phyloP scores from a whole-genome alignment of 148 eudicot genomes.

The Chenopodium berlandieri region DNA sequence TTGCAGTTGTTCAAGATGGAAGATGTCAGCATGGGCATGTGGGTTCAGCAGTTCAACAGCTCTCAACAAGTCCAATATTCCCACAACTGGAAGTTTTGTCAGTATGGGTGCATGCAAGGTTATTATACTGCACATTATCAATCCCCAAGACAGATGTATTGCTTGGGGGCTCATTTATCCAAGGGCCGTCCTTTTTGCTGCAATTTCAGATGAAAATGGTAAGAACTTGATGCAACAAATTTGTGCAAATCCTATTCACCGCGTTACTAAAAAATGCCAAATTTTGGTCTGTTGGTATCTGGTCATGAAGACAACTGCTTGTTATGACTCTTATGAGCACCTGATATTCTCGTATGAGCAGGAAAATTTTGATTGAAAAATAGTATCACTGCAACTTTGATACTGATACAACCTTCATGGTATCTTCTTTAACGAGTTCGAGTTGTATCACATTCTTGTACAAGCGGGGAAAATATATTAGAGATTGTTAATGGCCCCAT shows the following conservation, averaged over 20 bases:
- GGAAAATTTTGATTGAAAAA: background rate
- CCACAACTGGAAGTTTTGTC: constrained; percentile 91
- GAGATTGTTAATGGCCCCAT: background rate
- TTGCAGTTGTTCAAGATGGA: constrained; percentile 96
- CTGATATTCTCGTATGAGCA: background rate
- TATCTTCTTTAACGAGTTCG: background rate
- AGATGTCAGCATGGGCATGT: constrained; percentile 99
- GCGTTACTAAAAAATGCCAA: background rate
- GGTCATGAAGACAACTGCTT: background rate
- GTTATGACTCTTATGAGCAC: background rate
- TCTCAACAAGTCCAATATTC: constrained; percentile 68
- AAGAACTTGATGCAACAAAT: background rate
- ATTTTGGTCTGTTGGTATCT: constrained; percentile 8
- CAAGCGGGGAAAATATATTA: background rate
- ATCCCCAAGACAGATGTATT: constrained; percentile 90
- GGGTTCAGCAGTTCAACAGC: constrained; percentile 95
- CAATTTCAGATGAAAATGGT: constrained; percentile 47
- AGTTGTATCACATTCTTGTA: background rate
- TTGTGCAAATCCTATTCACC: background rate
- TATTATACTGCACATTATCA: constrained; percentile 95
- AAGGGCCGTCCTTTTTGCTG: constrained; percentile 79
- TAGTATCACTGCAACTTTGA: background rate
- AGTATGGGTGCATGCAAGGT: constrained; percentile 85
- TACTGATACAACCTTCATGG: background rate
- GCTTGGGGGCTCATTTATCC: constrained; percentile 75